Base-by-base conservation (phyloP, 2,329 filamentous ascomycete species). In the Neopestalotiopsis sp. region DNA sequence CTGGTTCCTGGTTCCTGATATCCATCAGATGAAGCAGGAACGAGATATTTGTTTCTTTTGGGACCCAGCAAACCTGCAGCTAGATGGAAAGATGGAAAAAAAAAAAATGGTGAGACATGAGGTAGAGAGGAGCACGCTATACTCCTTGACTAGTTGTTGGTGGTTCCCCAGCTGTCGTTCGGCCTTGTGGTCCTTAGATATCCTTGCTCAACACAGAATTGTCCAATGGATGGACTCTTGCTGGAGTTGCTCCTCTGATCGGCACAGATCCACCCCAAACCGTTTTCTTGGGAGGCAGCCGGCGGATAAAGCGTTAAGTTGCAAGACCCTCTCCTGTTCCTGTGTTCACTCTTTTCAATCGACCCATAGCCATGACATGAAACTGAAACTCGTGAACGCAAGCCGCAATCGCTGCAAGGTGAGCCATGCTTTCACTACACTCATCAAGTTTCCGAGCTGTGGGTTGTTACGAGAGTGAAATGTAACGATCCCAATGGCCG, bases 131-230 rank as follows among this genome's bases (percentile, higher is more conserved):
- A 53, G 45, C n/a, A 6, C 45, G 14, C 17, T 53, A 53, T 38
- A 53, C 45, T 20, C 17, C 45, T 53, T 53, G 45, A 53, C 45
- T 53, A 53, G 14, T 53, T n/a, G n/a, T n/a, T 53, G 45, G 45
- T n/a, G 45, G 17, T 17, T 53, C 14, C 14, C 14, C 14, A 38
- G 34, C 45, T n/a, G 45, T 53, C n/a, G 17, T 6, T 53, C n/a
- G 45, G 45, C 45, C 45, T 53, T 53, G 45, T 53, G 45, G 45
- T 53, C n/a, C 45, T n/a, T 53, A 17, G 45, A 53, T 53, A 53
- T 53, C 45, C 45, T 20, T 53, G 45, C 20, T 20, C 45, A 53
- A 53, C 17, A 24, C n/a, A 53, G 5, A 20, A 53, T 53, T 10
- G n/a, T n/a, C 17, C 45, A 53, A 53, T 53, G 20, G 10, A 7